Percentiles rank a stretch among this genome's conserved stretches.
phyloP scores from a whole-genome alignment of 768 basidiomycete species.

The Rhizopogon vulgaris region DNA sequence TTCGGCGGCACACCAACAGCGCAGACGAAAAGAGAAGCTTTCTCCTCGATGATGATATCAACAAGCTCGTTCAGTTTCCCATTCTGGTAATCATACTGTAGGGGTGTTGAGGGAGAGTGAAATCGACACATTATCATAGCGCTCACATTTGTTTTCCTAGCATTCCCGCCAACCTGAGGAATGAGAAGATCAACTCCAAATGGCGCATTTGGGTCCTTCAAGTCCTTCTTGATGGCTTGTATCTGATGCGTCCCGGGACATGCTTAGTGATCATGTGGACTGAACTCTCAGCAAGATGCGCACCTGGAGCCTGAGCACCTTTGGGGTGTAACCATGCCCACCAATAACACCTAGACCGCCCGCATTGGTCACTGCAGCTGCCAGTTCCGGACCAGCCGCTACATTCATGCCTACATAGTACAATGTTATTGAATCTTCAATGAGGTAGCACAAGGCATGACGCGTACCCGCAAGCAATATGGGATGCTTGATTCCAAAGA shows the following conservation, averaged over 20 bases:
- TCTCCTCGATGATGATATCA: slow-evolving; percentile 90
- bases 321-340: slow-evolving; percentile 81
- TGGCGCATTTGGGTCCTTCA: slow-evolving; percentile 70
- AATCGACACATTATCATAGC: background rate
- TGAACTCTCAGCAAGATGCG: slow-evolving; percentile 8
- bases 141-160: slow-evolving; percentile 84
- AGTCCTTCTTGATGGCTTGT: slow-evolving; percentile 59
- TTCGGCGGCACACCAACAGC: slow-evolving; percentile 85
- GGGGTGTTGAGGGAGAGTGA: background rate
- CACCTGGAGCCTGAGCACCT: slow-evolving; percentile 74
- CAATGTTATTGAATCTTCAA: slow-evolving; percentile 1
- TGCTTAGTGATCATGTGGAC: slow-evolving; percentile 12
- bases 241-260: slow-evolving; percentile 48
- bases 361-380: slow-evolving; percentile 91
- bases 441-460: slow-evolving; percentile 23
- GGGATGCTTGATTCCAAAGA: slow-evolving; percentile 86
- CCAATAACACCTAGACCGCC: slow-evolving; percentile 93
- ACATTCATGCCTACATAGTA: slow-evolving; percentile 52
- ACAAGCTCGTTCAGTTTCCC: slow-evolving; percentile 80
- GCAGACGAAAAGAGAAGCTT: slow-evolving; percentile 82
- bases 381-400: slow-evolving; percentile 73
- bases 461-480: slow-evolving; percentile 70
- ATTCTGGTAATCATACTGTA: slow-evolving; percentile 81
- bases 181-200: slow-evolving; percentile 91
- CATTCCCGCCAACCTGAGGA: slow-evolving; percentile 80